phyloP scores from a whole-genome alignment of 108 stramenopile genomes.

The Cyclotella atomus region DNA sequence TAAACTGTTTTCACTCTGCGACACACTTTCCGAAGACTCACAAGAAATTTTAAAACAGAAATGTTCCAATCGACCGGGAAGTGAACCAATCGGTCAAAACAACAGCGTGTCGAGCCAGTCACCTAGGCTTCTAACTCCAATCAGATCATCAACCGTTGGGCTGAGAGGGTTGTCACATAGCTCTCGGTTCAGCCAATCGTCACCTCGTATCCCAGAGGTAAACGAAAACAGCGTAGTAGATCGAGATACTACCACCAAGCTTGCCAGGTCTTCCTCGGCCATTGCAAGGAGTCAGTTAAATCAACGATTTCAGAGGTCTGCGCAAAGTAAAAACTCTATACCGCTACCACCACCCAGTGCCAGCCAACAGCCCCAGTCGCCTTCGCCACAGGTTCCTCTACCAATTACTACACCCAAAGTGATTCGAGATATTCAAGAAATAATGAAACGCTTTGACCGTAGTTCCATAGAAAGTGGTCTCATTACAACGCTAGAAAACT shows the following conservation, averaged over 20 bases:
- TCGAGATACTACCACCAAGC: neutral
- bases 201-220: neutral
- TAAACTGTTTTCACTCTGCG: slow-evolving; percentile 69
- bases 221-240: neutral
- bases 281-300: slow-evolving; percentile 26
- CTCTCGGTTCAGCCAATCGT: neutral
- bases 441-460: no score
- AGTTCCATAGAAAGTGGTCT: no score
- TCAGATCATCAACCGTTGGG: slow-evolving; percentile 12
- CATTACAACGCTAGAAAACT: no score
- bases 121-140: slow-evolving; percentile 10
- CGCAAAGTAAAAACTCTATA: slow-evolving; percentile 25
- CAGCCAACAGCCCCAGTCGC: neutral
- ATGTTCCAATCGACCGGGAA: slow-evolving; percentile 24
- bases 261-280: slow-evolving; percentile 23
- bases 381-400: neutral
- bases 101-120: slow-evolving; percentile 4
- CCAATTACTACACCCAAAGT: slow-evolving; percentile 32
- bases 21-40: slow-evolving; percentile 54
- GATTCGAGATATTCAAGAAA: slow-evolving; percentile 38
- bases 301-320: slow-evolving; percentile 24
- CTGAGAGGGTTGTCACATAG: neutral
- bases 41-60: slow-evolving; percentile 62
- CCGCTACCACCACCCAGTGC: neutral
- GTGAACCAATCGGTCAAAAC: slow-evolving; percentile 11